These are phyloP conservation scores for Pichia sp. DNA, from an alignment of 1,139 yeast genomes.

Conservation along the genomic window DNA sequence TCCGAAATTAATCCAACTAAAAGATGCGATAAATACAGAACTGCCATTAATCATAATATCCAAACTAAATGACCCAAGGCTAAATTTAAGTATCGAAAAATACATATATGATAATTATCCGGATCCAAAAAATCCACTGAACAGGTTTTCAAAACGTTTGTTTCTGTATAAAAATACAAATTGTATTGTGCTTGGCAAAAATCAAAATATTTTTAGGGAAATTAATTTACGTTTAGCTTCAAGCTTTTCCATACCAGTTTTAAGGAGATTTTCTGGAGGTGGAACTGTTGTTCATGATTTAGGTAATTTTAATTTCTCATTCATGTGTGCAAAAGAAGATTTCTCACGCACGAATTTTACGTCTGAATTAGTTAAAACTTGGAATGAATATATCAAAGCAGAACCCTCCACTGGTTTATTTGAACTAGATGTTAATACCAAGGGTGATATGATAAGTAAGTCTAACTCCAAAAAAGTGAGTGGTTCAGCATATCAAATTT, in stretches of 20 bases:
- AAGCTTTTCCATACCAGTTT: conserved; percentile 52
- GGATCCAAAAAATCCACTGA: conserved; percentile 20
- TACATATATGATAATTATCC: conserved; percentile 66
- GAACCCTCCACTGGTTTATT: conserved; percentile 18
- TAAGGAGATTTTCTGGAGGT: conserved; percentile 86
- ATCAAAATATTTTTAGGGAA: conserved; percentile 93
- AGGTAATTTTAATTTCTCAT: conserved; percentile 88
- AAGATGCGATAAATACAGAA: conserved; percentile 27
- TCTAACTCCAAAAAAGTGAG: conserved; percentile 54
- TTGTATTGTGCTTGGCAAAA: conserved; percentile 91
- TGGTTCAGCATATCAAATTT: conserved; percentile 86
- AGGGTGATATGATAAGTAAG: conserved; percentile 70
- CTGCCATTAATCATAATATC: conserved; percentile 36
- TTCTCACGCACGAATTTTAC: conserved; percentile 66
- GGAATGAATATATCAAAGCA: conserved; percentile 33
- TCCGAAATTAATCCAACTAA: conserved; percentile 20
- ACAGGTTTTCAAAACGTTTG: conserved; percentile 40
- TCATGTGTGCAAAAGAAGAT: conserved; percentile 54
- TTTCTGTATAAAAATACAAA: conserved; percentile 72
- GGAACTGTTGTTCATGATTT: conserved; percentile 94
- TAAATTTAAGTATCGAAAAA: conserved; percentile 79
- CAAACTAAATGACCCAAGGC: conserved; percentile 51
- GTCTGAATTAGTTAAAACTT: conserved; percentile 41
- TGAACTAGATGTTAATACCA: conserved; percentile 45
- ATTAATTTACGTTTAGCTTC: conserved; percentile 57